Evolutionary conservation across 129 eudicot genomes (phyloP).

Genomic region (Escallonia rubra): DNA sequence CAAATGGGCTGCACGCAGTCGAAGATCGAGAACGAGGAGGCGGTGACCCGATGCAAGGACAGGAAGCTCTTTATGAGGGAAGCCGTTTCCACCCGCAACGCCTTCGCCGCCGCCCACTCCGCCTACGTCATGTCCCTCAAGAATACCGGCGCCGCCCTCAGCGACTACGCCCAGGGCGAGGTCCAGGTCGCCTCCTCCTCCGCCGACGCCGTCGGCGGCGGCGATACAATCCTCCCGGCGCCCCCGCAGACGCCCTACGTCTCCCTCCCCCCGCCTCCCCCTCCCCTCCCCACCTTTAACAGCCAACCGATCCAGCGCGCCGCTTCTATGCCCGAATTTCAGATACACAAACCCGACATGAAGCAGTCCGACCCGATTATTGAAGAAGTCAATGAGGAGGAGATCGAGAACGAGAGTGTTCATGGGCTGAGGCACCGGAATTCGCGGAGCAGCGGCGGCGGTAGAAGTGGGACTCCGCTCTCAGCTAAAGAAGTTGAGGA

Average conservation of each 20-base stretch:
- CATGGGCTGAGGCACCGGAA: conserved; percentile 46
- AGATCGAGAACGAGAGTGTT: conserved; percentile 35
- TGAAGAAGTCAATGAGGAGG: conserved; percentile 61
- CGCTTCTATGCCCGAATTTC: conserved; percentile 59
- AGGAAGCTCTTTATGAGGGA: conserved; percentile 66
- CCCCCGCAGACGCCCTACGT: conserved; percentile 29
- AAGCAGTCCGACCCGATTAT: conserved; percentile 52
- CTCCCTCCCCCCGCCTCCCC: conserved; percentile 38
- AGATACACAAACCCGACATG: conserved; percentile 33
- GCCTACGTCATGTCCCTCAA: conserved; percentile 69
- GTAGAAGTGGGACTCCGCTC: too few relatives aligned
- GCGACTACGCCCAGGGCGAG: conserved; percentile 87
- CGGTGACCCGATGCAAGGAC: conserved; percentile 77
- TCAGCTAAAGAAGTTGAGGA: conserved; percentile 29
- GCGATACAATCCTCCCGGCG: conserved; percentile 13
- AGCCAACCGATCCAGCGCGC: conserved; percentile 65
- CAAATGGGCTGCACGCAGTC: conserved; percentile 90
- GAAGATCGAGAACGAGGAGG: conserved; percentile 95
- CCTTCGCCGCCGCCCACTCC: conserved; percentile 92
- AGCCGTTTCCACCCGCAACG: conserved; percentile 78
- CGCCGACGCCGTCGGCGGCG: neutral
- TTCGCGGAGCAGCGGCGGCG: conserved; percentile 24
- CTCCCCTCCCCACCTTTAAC: conserved; percentile 17
- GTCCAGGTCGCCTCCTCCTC: conserved; percentile 23
- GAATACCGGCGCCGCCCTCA: conserved; percentile 97